Conservation (phyloP, 441 rosid species). For the Croton setiger region DNA sequence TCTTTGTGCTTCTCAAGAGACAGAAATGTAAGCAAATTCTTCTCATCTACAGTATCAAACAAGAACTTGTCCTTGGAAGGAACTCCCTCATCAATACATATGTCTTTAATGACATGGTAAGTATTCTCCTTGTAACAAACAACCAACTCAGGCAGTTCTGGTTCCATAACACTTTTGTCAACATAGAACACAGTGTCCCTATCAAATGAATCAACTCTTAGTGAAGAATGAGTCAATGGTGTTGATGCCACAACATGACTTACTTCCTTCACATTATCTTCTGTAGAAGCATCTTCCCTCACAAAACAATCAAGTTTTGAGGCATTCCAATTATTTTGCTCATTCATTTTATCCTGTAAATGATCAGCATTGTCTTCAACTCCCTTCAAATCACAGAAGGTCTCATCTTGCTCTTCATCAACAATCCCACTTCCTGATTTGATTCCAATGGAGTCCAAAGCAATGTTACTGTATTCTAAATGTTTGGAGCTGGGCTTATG, state of each 20-base stretch:
- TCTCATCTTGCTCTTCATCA: conserved; percentile 28
- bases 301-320: conserved; percentile 25
- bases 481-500: conserved; percentile 32
- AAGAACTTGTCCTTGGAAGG: conserved; percentile 53
- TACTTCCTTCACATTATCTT: conserved; percentile 21
- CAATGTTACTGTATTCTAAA: conserved; percentile 35
- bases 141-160: conserved; percentile 53
- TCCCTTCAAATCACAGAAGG: conserved; percentile 23
- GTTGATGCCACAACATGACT: conserved; percentile 19
- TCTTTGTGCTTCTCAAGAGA: conserved; percentile 27
- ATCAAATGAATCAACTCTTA: conserved; percentile 29
- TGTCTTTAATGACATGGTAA: conserved; percentile 63
- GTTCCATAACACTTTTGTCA: conserved; percentile 57
- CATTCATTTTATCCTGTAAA: conserved; percentile 17
- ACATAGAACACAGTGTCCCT: conserved; percentile 36
- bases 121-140: conserved; percentile 61
- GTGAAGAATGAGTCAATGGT: conserved; percentile 21
- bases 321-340: conserved; percentile 26
- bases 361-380: conserved; percentile 24
- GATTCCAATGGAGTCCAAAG: conserved; percentile 27
- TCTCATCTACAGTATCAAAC: conserved; percentile 36
- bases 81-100: conserved; percentile 68
- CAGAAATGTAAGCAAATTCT: conserved; percentile 15
- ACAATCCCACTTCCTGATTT: conserved; percentile 29
- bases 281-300: conserved; percentile 1